phyloP scores from a whole-genome alignment of 352 stramenopile genomes.

The Globisporangium echinulatum region DNA sequence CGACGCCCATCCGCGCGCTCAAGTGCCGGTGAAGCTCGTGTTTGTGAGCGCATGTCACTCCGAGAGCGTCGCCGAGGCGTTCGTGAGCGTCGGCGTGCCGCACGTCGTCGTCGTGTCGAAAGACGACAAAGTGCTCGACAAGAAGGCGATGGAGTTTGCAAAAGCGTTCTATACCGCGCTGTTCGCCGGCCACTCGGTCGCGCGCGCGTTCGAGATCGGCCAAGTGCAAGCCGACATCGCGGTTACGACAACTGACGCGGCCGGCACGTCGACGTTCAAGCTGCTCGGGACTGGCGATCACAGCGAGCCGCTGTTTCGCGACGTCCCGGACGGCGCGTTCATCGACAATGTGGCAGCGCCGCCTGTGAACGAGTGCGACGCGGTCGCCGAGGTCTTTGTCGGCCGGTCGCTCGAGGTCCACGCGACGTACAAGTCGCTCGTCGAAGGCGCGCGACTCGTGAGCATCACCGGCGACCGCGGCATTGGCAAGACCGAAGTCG shows the following conservation, averaged over 20 bases:
- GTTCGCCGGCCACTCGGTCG: conserved; percentile 71
- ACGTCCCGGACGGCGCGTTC: conserved; percentile 42
- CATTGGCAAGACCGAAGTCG: conserved; percentile 79
- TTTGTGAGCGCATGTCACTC: conserved; percentile 90
- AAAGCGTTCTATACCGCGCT: conserved; percentile 87
- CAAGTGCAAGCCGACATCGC: conserved; percentile 71
- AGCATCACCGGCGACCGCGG: conserved; percentile 66
- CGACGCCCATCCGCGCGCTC: conserved; percentile 28
- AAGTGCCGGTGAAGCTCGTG: conserved; percentile 66
- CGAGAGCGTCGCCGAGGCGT: conserved; percentile 81
- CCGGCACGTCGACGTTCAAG: conserved; percentile 64
- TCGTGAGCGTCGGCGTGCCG: conserved; percentile 83
- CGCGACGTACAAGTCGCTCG: conserved; percentile 67
- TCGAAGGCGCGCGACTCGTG: conserved; percentile 67
- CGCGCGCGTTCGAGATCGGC: conserved; percentile 79
- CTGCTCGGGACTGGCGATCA: conserved; percentile 74
- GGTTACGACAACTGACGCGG: conserved; percentile 26
- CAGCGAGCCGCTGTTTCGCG: conserved; percentile 65
- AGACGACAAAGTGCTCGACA: conserved; percentile 79
- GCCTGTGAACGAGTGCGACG: conserved; percentile 66
- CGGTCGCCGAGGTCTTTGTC: conserved; percentile 69
- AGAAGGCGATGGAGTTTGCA: conserved; percentile 85
- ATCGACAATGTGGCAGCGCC: conserved; percentile 50
- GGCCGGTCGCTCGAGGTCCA: conserved; percentile 78
- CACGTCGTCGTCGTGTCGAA: conserved; percentile 89